A percentile compares a stretch with the other conserved stretches of the same genome.
Conservation (phyloP, 2,329 filamentous ascomycete genomes). For the Colletotrichum liriopes region DNA sequence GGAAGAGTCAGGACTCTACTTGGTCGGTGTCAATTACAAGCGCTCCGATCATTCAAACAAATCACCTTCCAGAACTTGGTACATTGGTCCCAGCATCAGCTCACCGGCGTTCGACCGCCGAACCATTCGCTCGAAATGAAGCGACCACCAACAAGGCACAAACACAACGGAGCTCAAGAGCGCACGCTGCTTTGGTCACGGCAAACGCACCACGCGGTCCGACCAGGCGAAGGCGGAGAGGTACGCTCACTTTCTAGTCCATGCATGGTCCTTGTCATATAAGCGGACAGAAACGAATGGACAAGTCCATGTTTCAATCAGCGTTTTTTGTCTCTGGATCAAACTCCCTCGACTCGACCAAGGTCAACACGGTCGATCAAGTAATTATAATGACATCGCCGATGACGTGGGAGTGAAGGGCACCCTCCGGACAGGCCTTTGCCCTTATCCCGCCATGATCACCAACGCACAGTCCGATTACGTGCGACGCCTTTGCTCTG, state of each 20-base stretch:
- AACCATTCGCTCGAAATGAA: slow-evolving; percentile 20
- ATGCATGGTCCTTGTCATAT: slow-evolving; percentile 29
- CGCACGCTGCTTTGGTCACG: neutral
- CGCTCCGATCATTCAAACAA: slow-evolving; percentile 28
- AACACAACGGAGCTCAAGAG: neutral
- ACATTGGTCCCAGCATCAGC: slow-evolving; percentile 23
- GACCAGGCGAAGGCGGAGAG: slow-evolving; percentile 5
- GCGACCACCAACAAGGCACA: slow-evolving; percentile 7
- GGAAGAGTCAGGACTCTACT: slow-evolving; percentile 7
- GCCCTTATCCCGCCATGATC: slow-evolving; percentile 16
- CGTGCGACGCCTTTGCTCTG: neutral
- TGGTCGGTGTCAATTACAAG: slow-evolving; percentile 23
- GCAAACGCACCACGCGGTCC: slow-evolving; percentile 12
- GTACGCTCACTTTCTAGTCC: neutral
- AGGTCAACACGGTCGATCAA: slow-evolving; percentile 16
- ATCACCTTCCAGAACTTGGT: slow-evolving; percentile 28
- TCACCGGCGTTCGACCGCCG: slow-evolving; percentile 9
- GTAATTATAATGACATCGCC: slow-evolving; percentile 4
- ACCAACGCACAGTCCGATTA: slow-evolving; percentile 8
- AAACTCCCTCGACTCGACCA: slow-evolving; percentile 18
- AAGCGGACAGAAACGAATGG: slow-evolving; percentile 19
- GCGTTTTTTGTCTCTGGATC: slow-evolving; percentile 11
- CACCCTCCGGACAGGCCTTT: neutral
- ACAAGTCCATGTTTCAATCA: slow-evolving; percentile 33
- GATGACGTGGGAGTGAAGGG: neutral